Evolutionary conservation across 106 monocot genomes (phyloP).

Genomic region (Iris macrosiphon): DNA sequence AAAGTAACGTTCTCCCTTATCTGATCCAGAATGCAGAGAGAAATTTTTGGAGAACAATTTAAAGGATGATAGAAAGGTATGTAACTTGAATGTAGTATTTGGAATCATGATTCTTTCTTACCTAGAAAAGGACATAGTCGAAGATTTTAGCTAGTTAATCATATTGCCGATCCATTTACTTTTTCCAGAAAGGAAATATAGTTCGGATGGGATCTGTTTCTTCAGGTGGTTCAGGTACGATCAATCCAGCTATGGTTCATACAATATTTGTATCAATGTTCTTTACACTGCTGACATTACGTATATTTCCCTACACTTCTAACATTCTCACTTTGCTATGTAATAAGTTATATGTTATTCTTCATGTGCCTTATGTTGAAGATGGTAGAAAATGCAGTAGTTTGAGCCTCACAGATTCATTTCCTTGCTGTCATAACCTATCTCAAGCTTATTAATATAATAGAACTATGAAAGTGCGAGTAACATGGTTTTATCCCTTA

Average conservation of each 20-base stretch:
- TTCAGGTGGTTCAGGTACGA: slow-evolving; percentile 41
- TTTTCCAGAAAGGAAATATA: slow-evolving; percentile 34
- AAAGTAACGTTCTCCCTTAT: not conserved
- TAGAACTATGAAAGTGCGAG: no score
- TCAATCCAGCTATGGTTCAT: not conserved
- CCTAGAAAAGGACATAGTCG: not conserved
- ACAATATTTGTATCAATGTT: no score
- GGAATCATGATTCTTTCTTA: not conserved
- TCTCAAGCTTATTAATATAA: no score
- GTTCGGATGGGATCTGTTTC: slow-evolving; percentile 52
- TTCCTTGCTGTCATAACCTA: no score
- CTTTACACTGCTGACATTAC: no score
- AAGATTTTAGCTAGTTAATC: slow-evolving; percentile 2
- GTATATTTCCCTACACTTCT: no score
- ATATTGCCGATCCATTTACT: not conserved
- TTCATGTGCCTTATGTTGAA: not conserved
- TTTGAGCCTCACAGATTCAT: not conserved
- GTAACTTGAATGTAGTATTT: slow-evolving; percentile 3
- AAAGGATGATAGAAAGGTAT: slow-evolving; percentile 42
- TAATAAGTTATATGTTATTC: not conserved
- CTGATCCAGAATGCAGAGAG: slow-evolving; percentile 35
- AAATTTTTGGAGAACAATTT: slow-evolving; percentile 32
- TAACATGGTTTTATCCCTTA: no score
- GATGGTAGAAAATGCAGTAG: not conserved
- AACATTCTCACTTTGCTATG: no score